Base-by-base conservation (phyloP, 2,329 filamentous ascomycete species). In the Epichloe typhina region DNA sequence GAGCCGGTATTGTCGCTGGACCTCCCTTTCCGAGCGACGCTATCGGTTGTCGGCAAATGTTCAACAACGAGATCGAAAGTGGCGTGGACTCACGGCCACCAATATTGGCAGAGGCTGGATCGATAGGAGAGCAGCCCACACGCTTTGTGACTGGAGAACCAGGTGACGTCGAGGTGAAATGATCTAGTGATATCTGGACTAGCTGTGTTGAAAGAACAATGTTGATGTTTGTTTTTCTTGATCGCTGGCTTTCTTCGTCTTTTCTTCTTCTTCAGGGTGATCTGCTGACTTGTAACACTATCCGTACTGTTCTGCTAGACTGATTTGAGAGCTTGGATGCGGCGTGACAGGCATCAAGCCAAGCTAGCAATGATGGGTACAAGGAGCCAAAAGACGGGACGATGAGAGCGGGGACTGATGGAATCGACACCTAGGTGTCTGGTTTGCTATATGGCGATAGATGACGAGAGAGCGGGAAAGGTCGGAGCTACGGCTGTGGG, bases 181-280 rank as follows among this genome's bases (percentile, higher is more conserved):
- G 12, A 15, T 46, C 9, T 42, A 46, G 43, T 39, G 47, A 52
- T 52, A 49, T 17, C 37, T 39, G 33, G n/a, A 26, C 42, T 52
- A 52, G 21, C 11, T 31, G 26, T 49, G 38, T 31, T 52, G 38
- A 26, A 7, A 37, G 15, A 31, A 43, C 17, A 44, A 43, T 19
- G 6, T 8, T n/a, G 4, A n/a, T 35, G 13, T 21, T 42, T 38
- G 23, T 17, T 44, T n/a, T 44, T 23, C 37, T 44, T 26, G 12
- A 12, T 15, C 21, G 41, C 41, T n/a, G 15, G 21, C 12, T 43
- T 21, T 23, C 12, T 11, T 42, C 23, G 23, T 26, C 8, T 2
- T 40, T 2, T 40, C 23, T 46, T 23, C 17, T 15, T 19, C 12
- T 23, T 21, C 19, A 11, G 7, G 7, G 9, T 9, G n/a, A 6